Conservation (phyloP, 2,329 filamentous ascomycete genomes). For the Cryphonectria carpinicola region DNA sequence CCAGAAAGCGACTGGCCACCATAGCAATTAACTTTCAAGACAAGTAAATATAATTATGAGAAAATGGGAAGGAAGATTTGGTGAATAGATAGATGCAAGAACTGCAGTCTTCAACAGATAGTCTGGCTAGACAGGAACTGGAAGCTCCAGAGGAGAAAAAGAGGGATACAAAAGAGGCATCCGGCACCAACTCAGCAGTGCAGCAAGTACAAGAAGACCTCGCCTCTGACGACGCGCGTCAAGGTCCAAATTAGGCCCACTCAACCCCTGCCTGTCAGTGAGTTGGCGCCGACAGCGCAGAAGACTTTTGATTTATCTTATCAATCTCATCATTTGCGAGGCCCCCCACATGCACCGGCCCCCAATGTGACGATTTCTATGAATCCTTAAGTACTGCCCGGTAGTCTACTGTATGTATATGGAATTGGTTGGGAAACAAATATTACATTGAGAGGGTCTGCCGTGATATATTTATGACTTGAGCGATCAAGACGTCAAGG, state of each 20-base stretch:
- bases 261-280: background rate
- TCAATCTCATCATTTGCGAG: background rate
- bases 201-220: background rate
- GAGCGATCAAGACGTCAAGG: too few relatives aligned
- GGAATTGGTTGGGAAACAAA: too few relatives aligned
- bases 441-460: background rate
- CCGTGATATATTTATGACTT: too few relatives aligned
- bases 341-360: background rate
- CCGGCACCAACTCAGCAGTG: background rate
- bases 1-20: conserved; percentile 23
- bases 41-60: background rate
- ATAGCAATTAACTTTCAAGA: background rate
- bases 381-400: too few relatives aligned
- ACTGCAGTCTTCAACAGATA: background rate
- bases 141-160: background rate
- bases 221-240: conserved; percentile 1
- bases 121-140: background rate
- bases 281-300: background rate
- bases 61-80: background rate
- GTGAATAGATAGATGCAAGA: background rate
- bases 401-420: too few relatives aligned
- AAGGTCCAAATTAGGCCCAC: background rate
- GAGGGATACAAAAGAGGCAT: background rate
- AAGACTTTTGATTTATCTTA: background rate
- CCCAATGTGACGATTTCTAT: background rate